Evolutionary conservation across 1,284 basidiomycete species (phyloP), one percentile per base, ranked within the genome.

Genomic region (Peniophora sp.): DNA sequence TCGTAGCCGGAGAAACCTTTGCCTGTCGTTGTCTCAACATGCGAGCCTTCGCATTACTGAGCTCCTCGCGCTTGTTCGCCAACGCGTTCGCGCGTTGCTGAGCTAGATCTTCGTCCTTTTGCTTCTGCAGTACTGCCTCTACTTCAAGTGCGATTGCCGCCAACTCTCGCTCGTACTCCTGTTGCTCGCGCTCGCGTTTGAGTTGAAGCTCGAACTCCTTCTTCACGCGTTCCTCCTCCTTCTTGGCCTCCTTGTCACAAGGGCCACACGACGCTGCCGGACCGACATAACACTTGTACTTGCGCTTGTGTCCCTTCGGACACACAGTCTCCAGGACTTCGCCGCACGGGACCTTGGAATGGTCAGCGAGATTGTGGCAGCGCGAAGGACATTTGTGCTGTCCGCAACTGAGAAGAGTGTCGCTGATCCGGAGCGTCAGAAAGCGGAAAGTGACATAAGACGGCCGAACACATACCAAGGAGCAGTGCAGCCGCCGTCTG

Each of bases 401-500:
- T 8, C 43, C 43, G 43, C 43, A 45, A 22, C 43, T 45, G 43
- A 48, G 34, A 48, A 24, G 52, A 24, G 49, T 20, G 52, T 51
- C n/a, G 41, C 47, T n/a, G n/a, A n/a, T n/a, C n/a, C n/a, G n/a
- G n/a, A n/a, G n/a, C n/a, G n/a, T n/a, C n/a, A n/a, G 47, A 24
- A 11, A 41, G 37, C 47, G 37, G 43, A 41, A 5, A 41, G 5
- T 8, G 5, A 41, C n/a, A 17, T 41, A 22, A n/a, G 37, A 41
- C 8, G 8, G 18, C 6, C 15, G 37, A 8, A 6, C 5, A 22
- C 39, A 17, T 22, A 82, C 83, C 82, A 85, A 24, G 72, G 70
- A 52, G 75, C 68, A 2, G 56, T 65, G 53, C 83, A 85, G 1
- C 83, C 83, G 2, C 83, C 83, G 46, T 83, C 79, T 0, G 82